Percentiles rank a stretch among this genome's conserved stretches.
Evolutionary conservation across 2,329 filamentous ascomycete species (phyloP).

Genomic region (Neurospora sp.): DNA sequence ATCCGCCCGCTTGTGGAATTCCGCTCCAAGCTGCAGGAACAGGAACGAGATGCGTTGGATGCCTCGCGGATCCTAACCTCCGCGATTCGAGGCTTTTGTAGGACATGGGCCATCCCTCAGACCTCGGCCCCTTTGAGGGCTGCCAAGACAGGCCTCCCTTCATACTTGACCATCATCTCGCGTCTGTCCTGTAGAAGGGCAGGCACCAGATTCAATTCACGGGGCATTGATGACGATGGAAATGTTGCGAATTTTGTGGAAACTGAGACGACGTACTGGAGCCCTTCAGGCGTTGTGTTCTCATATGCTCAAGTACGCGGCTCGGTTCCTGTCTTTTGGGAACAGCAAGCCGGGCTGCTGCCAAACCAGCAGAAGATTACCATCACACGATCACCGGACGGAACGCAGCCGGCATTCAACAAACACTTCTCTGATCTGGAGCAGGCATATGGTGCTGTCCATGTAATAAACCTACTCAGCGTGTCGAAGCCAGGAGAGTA

Average conservation of each 20-base stretch:
- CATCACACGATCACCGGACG: constrained; percentile 78
- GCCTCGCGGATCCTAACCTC: constrained; percentile 80
- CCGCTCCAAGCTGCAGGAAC: constrained; percentile 64
- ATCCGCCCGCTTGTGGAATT: constrained; percentile 88
- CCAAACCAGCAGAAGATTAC: constrained; percentile 93
- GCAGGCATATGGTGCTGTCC: constrained; percentile 77
- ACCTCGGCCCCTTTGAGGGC: constrained; percentile 60
- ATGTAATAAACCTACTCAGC: constrained; percentile 90
- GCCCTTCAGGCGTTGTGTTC: constrained; percentile 66
- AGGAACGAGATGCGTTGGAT: constrained; percentile 73
- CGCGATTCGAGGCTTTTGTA: constrained; percentile 86
- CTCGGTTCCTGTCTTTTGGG: constrained; percentile 95
- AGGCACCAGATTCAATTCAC: constrained; percentile 91
- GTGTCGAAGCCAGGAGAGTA: constrained; percentile 77
- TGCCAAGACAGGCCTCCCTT: constrained; percentile 61
- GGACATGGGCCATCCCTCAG: constrained; percentile 76
- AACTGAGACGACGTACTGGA: constrained; percentile 88
- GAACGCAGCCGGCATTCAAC: constrained; percentile 88
- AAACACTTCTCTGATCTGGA: constrained; percentile 89
- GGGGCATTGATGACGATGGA: constrained; percentile 94
- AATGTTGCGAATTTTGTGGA: constrained; percentile 99
- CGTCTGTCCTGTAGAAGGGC: constrained; percentile 82
- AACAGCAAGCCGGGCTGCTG: constrained; percentile 77
- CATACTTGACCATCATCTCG: constrained; percentile 81
- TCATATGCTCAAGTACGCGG: constrained; percentile 91